Evolutionary conservation across 208 protist genomes (phyloP), one percentile per base, ranked within the genome.

Genomic region (Acanthamoeba polyphaga): DNA sequence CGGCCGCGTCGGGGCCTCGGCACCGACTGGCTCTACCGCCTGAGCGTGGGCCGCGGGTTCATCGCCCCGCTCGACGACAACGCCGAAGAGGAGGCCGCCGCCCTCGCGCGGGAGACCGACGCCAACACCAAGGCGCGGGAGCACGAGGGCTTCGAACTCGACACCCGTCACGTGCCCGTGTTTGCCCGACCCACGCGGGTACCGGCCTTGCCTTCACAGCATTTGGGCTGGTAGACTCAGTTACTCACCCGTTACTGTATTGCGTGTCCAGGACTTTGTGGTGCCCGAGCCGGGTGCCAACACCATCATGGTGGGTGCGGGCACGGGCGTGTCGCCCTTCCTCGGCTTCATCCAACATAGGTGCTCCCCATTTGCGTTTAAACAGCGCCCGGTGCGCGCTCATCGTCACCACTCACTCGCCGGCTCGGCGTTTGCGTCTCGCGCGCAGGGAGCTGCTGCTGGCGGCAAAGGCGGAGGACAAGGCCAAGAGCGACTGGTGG

Each of bases 321-420:
- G 96, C 70, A 97, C 96, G 0, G 96, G 96, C 55, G 95, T 97
- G 6, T 91, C 96, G 17, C 96, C 96, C 10, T 97, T 97, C 76
- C 38, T 97, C 29, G 96, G 95, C n/a, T 97, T 97, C 87, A n/a
- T 96, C 7, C 53, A 96, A 55, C 74, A 97, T 38, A n/a, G 64
- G 64, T 70, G 34, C 51, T 5, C 5, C 51, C 51, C 5, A 55
- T 12, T 5, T n/a, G n/a, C n/a, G n/a, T n/a, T n/a, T n/a, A n/a
- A n/a, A n/a, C n/a, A n/a, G n/a, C n/a, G n/a, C n/a, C n/a, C n/a
- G n/a, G n/a, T n/a, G n/a, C n/a, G n/a, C n/a, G n/a, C n/a, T n/a
- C n/a, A n/a, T n/a, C n/a, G n/a, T n/a, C n/a, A n/a, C n/a, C n/a
- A n/a, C n/a, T n/a, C 8, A 55, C 51, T 55, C 4, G 12, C 51